phyloP scores from a whole-genome alignment of 495 filamentous ascomycete genomes.

The Penicillium coprophilum region DNA sequence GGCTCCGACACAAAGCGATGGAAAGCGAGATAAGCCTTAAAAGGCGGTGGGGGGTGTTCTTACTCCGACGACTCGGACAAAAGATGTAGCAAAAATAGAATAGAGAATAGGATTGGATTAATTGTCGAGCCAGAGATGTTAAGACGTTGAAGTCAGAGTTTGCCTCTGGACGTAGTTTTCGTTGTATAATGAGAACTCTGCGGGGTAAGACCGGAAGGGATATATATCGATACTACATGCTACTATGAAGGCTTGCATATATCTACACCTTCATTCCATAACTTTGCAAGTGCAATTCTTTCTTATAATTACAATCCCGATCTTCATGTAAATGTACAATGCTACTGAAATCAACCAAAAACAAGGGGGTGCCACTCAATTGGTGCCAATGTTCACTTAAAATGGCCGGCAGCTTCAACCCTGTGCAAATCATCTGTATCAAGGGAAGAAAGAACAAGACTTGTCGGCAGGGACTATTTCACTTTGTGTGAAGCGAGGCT shows the following conservation, averaged over 20 bases:
- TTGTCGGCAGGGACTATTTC: conserved; percentile 18
- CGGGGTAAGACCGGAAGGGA: conserved; percentile 6
- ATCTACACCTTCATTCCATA: background rate
- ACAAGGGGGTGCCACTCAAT: background rate
- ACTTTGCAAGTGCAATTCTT: background rate
- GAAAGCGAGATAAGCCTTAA: conserved; percentile 46
- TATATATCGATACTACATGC: background rate
- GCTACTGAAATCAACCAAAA: background rate
- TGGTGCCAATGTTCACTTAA: background rate
- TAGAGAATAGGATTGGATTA: background rate
- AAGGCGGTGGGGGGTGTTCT: conserved; percentile 38
- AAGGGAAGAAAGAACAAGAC: background rate
- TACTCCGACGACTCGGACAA: conserved; percentile 18
- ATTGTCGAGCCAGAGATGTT: background rate
- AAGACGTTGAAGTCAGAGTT: background rate
- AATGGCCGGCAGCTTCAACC: background rate
- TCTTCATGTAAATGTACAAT: conserved; percentile 1
- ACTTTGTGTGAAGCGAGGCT: conserved; percentile 25
- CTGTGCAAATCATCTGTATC: background rate
- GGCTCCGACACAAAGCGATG: conserved; percentile 39
- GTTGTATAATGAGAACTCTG: conserved; percentile 13
- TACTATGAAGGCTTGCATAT: background rate
- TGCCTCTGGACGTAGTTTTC: conserved; percentile 7
- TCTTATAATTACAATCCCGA: conserved; percentile 1
- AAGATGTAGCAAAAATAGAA: conserved; percentile 3